A percentile compares a stretch with the other conserved stretches of the same genome.
Evolutionary conservation across 2,329 filamentous ascomycete genomes (phyloP).

Genomic region (Penicillium sp.): DNA sequence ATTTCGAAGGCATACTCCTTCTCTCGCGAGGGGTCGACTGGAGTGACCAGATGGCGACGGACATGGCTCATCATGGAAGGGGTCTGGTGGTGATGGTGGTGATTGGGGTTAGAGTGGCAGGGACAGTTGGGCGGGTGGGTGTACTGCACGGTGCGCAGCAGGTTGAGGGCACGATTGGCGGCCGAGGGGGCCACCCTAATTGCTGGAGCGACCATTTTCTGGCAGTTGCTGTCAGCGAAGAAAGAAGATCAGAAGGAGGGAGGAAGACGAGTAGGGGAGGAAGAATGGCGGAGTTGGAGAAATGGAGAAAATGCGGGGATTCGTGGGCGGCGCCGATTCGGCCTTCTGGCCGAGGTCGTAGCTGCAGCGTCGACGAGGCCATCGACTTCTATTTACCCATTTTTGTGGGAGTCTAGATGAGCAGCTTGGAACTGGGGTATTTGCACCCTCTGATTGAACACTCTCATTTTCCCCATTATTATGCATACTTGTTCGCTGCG

Average conservation of each 20-base stretch:
- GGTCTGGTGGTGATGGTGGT: constrained; percentile 68
- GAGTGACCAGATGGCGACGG: constrained; percentile 68
- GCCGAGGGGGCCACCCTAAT: constrained; percentile 48
- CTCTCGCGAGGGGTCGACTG: constrained; percentile 65
- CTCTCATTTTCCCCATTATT: too few relatives aligned
- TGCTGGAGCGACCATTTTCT: constrained; percentile 37
- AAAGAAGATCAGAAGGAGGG: constrained; percentile 1
- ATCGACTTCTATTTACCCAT: neutral
- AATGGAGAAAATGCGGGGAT: constrained; percentile 20
- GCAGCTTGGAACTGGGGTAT: too few relatives aligned
- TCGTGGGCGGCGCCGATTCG: constrained; percentile 12
- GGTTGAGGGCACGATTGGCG: constrained; percentile 51
- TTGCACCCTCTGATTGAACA: too few relatives aligned
- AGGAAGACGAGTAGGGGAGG: constrained; percentile 8
- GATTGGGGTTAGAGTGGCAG: constrained; percentile 83
- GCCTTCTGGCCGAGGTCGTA: constrained; percentile 22
- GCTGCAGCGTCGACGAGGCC: neutral
- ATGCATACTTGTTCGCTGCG: too few relatives aligned
- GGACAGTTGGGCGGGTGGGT: constrained; percentile 84
- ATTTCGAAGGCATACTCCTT: constrained; percentile 99
- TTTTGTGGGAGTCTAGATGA: neutral
- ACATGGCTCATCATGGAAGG: constrained; percentile 53
- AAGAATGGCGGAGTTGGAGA: constrained; percentile 21
- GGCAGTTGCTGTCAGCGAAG: constrained; percentile 1
- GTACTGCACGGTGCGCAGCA: constrained; percentile 86